A percentile compares a stretch with the other conserved stretches of the same genome.
Evolutionary conservation across 345 rosid genomes (phyloP).

Genomic region (Citrus mangshanensis): DNA sequence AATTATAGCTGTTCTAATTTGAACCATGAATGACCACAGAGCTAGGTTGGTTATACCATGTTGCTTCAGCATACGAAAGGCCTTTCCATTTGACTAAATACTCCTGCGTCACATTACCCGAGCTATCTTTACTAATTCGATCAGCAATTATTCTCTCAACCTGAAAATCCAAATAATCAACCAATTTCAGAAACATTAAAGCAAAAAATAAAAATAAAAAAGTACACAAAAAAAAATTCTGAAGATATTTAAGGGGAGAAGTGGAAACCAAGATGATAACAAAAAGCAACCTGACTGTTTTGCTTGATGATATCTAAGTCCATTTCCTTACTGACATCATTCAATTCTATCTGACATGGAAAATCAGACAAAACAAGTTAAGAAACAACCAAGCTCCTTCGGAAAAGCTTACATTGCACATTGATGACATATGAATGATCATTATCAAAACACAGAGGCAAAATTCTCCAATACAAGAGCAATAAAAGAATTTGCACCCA

Average conservation of each 20-base stretch:
- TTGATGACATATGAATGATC: neutral
- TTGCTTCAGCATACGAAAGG: conserved; percentile 98
- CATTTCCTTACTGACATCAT: conserved; percentile 99
- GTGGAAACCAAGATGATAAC: neutral
- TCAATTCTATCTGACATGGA: conserved; percentile 81
- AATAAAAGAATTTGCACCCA: neutral
- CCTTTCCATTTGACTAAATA: conserved; percentile 99
- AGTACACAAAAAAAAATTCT: neutral
- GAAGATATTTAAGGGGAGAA: conserved; percentile 2
- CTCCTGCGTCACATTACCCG: conserved; percentile 77
- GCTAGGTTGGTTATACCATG: conserved; percentile 56
- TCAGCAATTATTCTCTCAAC: conserved; percentile 92
- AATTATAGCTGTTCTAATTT: neutral
- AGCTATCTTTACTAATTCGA: conserved; percentile 70
- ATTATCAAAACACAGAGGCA: neutral
- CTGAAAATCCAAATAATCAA: conserved; percentile 38
- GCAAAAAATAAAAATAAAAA: neutral
- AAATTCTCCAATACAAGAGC: neutral
- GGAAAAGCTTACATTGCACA: neutral
- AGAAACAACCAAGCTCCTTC: neutral
- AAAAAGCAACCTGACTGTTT: conserved; percentile 75
- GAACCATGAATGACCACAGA: neutral
- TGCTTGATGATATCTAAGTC: conserved; percentile 97
- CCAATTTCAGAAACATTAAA: conserved; percentile 13
- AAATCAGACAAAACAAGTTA: conserved; percentile 1